These are phyloP conservation scores for Trichophyton rubrum DNA, from an alignment of 2,329 filamentous ascomycete genomes.

Conservation along the genomic window DNA sequence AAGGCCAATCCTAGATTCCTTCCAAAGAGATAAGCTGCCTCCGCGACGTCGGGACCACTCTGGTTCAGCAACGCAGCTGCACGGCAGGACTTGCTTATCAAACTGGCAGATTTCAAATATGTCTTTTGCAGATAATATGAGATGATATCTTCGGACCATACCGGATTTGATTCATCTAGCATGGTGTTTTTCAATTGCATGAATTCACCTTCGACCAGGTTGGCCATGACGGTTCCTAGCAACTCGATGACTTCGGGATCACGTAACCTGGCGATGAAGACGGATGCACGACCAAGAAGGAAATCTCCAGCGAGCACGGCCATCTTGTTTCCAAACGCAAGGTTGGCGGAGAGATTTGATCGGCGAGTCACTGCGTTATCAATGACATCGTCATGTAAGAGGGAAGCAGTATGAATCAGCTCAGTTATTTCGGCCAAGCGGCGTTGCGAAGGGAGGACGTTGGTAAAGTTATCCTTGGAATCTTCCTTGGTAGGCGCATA, in stretches of 20 bases:
- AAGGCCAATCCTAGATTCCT: conserved; percentile 91
- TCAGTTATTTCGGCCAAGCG: conserved; percentile 93
- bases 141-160: conserved; percentile 78
- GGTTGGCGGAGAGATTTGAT: conserved; percentile 75
- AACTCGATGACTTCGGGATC: conserved; percentile 93
- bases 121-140: conserved; percentile 96
- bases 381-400: conserved; percentile 96
- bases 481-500: background rate
- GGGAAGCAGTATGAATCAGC: conserved; percentile 89
- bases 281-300: conserved; percentile 79
- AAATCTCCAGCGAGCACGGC: conserved; percentile 96
- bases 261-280: conserved; percentile 76
- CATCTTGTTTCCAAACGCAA: conserved; percentile 98
- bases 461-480: conserved; percentile 29
- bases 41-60: conserved; percentile 63
- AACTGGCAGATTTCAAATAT: conserved; percentile 87
- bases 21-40: conserved; percentile 83
- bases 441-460: conserved; percentile 81
- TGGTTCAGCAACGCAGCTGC: conserved; percentile 78
- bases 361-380: conserved; percentile 80
- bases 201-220: conserved; percentile 95
- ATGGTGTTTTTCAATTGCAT: conserved; percentile 99
- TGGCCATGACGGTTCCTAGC: conserved; percentile 89
- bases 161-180: conserved; percentile 68
- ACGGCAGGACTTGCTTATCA: conserved; percentile 93